A percentile compares a stretch with the other conserved stretches of the same genome.
Conservation (phyloP, 2,329 filamentous ascomycete genomes). For the Neonectria magnoliae region DNA sequence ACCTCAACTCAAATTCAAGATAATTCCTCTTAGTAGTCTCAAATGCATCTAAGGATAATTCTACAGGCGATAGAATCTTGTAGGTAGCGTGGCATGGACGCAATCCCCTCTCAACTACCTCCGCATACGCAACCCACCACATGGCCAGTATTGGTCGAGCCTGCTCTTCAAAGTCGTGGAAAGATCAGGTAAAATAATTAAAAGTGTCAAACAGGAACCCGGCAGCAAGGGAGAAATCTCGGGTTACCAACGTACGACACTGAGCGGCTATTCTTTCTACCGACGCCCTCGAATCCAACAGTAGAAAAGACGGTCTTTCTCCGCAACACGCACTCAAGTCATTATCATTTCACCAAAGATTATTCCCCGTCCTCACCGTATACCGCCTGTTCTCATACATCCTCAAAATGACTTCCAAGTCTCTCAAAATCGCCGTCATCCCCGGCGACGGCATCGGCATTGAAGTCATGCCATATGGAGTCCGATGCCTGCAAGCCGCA, state of each 20-base stretch:
- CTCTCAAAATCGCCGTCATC: conserved; percentile 66
- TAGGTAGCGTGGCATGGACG: too few relatives aligned
- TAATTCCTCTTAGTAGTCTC: too few relatives aligned
- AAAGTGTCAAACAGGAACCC: background rate
- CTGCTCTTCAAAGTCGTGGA: too few relatives aligned
- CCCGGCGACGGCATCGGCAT: conserved; percentile 76
- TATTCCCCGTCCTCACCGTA: background rate
- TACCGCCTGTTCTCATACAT: too few relatives aligned
- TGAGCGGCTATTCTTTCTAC: conserved; percentile 25
- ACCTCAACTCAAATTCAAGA: too few relatives aligned
- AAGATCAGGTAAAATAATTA: too few relatives aligned
- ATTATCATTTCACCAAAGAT: background rate
- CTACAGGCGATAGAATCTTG: too few relatives aligned
- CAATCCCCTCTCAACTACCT: too few relatives aligned
- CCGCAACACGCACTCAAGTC: background rate
- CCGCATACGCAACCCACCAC: too few relatives aligned
- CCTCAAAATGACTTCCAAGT: conserved; percentile 15
- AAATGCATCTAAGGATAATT: too few relatives aligned
- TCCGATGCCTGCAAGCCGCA: conserved; percentile 66
- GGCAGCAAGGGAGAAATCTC: background rate
- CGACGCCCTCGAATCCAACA: conserved; percentile 10
- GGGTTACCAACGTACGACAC: background rate
- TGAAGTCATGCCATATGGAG: conserved; percentile 72
- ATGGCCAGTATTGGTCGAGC: too few relatives aligned
- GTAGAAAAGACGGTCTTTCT: background rate